Base-by-base conservation (phyloP, 768 basidiomycete species). In the Auricularia heimuer region DNA sequence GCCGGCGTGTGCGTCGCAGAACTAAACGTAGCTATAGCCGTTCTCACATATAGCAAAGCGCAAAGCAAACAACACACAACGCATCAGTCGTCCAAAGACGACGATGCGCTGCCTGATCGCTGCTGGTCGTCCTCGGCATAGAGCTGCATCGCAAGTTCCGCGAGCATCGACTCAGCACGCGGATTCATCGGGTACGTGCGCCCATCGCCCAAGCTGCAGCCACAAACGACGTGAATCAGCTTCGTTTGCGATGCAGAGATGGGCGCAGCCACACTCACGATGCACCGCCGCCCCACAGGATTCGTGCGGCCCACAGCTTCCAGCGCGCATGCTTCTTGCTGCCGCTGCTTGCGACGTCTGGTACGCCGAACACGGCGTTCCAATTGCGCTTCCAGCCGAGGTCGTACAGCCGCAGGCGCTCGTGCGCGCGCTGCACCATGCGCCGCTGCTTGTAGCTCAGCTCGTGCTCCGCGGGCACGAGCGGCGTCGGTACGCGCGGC, bases 351-450 rank as follows among this genome's bases (percentile, higher is more conserved):
- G 29, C 29, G 63, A 35, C 63, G 12, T 42, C 65, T 3, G 63
- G 45, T 74, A 78, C 80, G 80, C 88, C 89, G 65, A 90, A 80
- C 2, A 85, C 84, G 71, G 90, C 87, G 18, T 71, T 76, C 82
- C 86, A 86, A 67, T 94, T 94, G 67, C 75, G 79, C 60, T 80
- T 77, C 83, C 85, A 88, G 11, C 92, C 91, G 4, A 94, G 68
- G 70, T 92, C 84, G 70, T 92, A 94, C 24, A 89, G 58, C 12
- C 80, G 80, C 35, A 92, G 80, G 37, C 78, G 71, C 2, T 80
- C 74, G 67, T 90, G 87, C 12, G 87, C 88, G 33, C 82, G 79
- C 66, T 79, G 83, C 0, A 93, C 86, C 1, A 87, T 77, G 54
- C 79, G 74, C 44, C 91, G 81, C 72, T 94, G 91, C 3, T 72